Conservation (phyloP, 345 rosid species). For the Gossypium bickii region DNA sequence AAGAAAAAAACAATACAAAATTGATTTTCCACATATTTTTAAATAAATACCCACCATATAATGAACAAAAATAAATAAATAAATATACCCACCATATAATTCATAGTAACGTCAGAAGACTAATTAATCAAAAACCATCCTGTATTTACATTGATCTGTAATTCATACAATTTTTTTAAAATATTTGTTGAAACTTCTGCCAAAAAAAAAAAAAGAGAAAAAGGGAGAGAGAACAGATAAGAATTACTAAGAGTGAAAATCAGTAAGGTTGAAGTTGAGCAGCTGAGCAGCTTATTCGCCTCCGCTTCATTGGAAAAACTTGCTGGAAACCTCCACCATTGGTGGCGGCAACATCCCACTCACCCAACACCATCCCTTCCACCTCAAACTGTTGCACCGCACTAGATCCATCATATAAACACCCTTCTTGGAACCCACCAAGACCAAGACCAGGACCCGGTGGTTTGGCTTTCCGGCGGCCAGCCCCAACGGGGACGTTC, state of each 20-base stretch:
- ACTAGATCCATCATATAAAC: slow-evolving; percentile 38
- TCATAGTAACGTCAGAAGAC: neutral
- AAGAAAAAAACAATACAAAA: no score
- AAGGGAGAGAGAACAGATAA: neutral
- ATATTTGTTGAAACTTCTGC: slow-evolving; percentile 7
- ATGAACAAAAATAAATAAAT: neutral
- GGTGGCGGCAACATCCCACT: slow-evolving; percentile 42
- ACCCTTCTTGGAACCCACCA: slow-evolving; percentile 29
- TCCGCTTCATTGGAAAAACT: slow-evolving; percentile 57
- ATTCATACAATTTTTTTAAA: slow-evolving; percentile 13
- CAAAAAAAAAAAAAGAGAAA: neutral
- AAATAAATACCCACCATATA: neutral
- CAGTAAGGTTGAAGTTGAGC: slow-evolving; percentile 52
- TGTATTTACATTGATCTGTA: slow-evolving; percentile 11
- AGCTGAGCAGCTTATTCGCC: slow-evolving; percentile 48
- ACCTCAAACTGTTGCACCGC: slow-evolving; percentile 50
- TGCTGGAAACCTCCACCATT: slow-evolving; percentile 50
- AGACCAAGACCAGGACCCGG: slow-evolving; percentile 39
- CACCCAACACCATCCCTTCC: slow-evolving; percentile 54
- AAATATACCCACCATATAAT: neutral
- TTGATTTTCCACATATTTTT: neutral
- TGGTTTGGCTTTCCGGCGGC: slow-evolving; percentile 81
- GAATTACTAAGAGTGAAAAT: slow-evolving; percentile 10
- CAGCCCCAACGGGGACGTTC: slow-evolving; percentile 89
- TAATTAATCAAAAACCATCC: slow-evolving; percentile 13